Evolutionary conservation across 495 filamentous ascomycete species (phyloP).

Genomic region (Neurospora sp.): DNA sequence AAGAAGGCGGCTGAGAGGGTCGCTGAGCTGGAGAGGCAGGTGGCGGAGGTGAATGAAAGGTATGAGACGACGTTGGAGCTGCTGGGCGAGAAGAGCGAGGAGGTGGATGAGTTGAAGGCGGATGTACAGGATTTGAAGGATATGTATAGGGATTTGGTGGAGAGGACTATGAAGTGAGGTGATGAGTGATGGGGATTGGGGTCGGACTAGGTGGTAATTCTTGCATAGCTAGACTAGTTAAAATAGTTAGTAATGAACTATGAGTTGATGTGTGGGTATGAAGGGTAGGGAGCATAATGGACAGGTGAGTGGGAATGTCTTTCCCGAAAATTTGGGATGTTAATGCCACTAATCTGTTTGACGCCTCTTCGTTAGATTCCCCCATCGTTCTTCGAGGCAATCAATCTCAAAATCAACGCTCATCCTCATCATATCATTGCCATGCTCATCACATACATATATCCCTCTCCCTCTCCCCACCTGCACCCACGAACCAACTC

Average conservation of each 20-base stretch:
- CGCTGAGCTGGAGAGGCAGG: slow-evolving; percentile 53
- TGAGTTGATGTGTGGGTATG: background rate
- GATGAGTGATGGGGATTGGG: background rate
- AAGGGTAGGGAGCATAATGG: background rate
- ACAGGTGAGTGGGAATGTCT: background rate
- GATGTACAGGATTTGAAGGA: slow-evolving; percentile 90
- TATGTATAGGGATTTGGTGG: slow-evolving; percentile 87
- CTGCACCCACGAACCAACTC: slow-evolving; percentile 1
- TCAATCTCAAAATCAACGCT: background rate
- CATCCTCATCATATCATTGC: background rate
- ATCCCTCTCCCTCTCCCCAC: background rate
- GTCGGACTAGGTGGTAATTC: background rate
- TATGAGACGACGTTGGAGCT: slow-evolving; percentile 90
- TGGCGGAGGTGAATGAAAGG: slow-evolving; percentile 53
- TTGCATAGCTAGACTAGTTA: background rate
- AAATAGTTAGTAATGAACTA: background rate
- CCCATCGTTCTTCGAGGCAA: background rate
- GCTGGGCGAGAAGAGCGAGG: slow-evolving; percentile 93
- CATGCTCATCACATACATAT: background rate
- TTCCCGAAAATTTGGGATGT: background rate
- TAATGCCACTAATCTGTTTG: background rate
- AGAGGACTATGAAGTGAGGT: slow-evolving; percentile 56
- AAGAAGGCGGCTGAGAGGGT: slow-evolving; percentile 48
- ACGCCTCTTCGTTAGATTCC: background rate
- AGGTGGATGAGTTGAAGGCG: slow-evolving; percentile 77